Percentiles rank a stretch among this genome's conserved stretches.
Conservation (phyloP, 2,329 filamentous ascomycete genomes). For the Exutisphaerella laricina region DNA sequence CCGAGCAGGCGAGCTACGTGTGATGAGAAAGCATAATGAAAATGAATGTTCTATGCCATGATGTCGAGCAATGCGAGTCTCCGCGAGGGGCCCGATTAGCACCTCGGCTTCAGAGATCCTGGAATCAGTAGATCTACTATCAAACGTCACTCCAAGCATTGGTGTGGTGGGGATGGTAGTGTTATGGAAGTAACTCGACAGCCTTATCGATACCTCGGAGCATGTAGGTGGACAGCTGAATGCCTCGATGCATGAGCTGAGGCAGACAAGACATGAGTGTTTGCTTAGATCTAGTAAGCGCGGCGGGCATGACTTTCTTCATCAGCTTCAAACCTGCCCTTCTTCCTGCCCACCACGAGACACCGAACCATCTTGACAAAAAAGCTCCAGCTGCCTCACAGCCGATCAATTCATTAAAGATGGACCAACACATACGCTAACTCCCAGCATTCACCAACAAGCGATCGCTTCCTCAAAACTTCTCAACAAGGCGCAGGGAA, state of each 20-base stretch:
- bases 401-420: neutral
- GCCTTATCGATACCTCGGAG: neutral
- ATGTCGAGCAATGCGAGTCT: neutral
- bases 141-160: no score
- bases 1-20: no score
- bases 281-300: no score
- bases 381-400: neutral
- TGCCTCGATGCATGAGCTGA: no score
- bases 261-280: no score
- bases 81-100: constrained; percentile 4
- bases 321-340: no score
- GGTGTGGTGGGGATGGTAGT: no score
- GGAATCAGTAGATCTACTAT: no score
- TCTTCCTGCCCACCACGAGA: neutral
- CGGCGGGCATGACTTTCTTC: no score
- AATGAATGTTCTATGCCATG: neutral
- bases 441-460: constrained; percentile 5
- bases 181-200: no score
- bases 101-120: constrained; percentile 13
- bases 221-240: neutral
- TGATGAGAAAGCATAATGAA: neutral
- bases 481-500: constrained; percentile 19
- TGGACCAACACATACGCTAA: constrained; percentile 9
- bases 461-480: no score
- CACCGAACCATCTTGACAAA: no score